Evolutionary conservation across 2,329 filamentous ascomycete genomes (phyloP).

Genomic region (Sordariomycetes sp.): DNA sequence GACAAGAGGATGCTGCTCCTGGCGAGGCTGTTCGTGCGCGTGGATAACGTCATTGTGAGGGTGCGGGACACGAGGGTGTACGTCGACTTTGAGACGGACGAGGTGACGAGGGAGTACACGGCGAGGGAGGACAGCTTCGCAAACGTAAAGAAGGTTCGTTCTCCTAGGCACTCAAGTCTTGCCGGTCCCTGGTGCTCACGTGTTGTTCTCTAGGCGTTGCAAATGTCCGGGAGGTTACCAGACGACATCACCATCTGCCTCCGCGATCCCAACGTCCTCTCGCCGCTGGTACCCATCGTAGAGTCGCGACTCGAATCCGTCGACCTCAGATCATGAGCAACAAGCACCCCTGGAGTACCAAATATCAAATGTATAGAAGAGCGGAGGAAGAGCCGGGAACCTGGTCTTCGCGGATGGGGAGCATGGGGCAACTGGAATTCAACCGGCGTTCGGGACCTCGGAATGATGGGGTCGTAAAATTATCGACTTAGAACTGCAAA

Average conservation of each 20-base stretch:
- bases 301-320: constrained; percentile 48
- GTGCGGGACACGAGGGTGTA: constrained; percentile 86
- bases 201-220: constrained; percentile 24
- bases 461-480: background rate
- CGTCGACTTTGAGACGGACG: constrained; percentile 68
- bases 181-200: background rate
- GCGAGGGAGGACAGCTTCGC: constrained; percentile 75
- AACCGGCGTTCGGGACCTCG: background rate
- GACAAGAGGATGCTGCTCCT: constrained; percentile 76
- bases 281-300: constrained; percentile 56
- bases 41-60: constrained; percentile 80
- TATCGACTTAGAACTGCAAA: background rate
- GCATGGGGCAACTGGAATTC: background rate
- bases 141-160: constrained; percentile 54
- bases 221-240: constrained; percentile 35
- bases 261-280: constrained; percentile 67
- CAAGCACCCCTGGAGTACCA: background rate
- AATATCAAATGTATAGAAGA: background rate
- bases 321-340: background rate
- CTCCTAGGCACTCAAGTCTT: background rate
- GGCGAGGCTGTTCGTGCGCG: constrained; percentile 76
- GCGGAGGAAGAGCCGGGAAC: background rate
- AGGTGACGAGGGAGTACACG: constrained; percentile 81
- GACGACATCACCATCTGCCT: constrained; percentile 67
- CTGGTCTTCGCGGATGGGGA: background rate